Conservation (phyloP, 129 eudicot species). For the Dittrichia graveolens region DNA sequence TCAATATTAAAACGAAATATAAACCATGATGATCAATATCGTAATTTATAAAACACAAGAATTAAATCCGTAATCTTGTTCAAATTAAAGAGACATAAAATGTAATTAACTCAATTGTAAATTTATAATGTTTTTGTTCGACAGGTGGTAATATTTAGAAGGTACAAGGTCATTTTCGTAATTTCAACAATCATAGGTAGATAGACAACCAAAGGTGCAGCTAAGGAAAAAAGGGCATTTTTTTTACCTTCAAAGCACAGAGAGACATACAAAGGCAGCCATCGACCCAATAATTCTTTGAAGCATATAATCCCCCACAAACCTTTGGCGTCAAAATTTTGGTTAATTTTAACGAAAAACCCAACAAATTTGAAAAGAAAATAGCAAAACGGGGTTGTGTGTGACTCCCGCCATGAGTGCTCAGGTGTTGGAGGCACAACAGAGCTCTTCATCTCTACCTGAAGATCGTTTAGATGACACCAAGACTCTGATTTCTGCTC, state of each 20-base stretch:
- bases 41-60: no score
- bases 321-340: constrained; percentile 22
- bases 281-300: constrained; percentile 19
- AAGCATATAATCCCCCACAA: background rate
- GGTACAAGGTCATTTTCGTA: constrained; percentile 1
- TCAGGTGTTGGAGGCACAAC: constrained; percentile 52
- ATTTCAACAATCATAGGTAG: background rate
- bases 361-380: constrained; percentile 12
- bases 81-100: no score
- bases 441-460: constrained; percentile 14
- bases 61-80: no score
- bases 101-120: no score
- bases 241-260: no score
- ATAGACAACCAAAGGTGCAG: background rate
- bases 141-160: no score
- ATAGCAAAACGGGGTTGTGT: constrained; percentile 13
- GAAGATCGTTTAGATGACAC: constrained; percentile 50
- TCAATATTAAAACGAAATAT: no score
- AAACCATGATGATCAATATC: no score
- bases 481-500: constrained; percentile 85
- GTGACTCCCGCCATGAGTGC: constrained; percentile 82
- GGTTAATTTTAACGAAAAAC: constrained; percentile 21
- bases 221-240: no score
- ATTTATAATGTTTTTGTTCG: no score
- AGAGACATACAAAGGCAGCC: no score